A percentile compares a stretch with the other conserved stretches of the same genome.
Evolutionary conservation across 805 yeast species (phyloP).

Genomic region (Wickerhamomyces bisporus): DNA sequence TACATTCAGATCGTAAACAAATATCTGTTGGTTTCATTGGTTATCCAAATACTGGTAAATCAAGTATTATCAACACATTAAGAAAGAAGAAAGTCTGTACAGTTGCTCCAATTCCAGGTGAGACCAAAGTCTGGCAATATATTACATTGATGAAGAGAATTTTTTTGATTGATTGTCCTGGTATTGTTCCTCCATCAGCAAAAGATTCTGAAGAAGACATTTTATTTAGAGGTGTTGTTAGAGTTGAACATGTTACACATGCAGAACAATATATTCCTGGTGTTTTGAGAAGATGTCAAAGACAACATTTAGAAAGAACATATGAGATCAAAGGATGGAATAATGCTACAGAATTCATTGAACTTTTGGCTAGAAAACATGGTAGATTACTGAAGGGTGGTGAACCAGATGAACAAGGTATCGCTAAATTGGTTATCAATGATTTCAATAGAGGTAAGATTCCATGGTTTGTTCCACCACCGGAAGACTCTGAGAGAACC

Average conservation of each 20-base stretch:
- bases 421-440: slow-evolving; percentile 82
- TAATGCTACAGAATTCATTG: slow-evolving; percentile 73
- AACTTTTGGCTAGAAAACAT: slow-evolving; percentile 84
- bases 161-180: slow-evolving; percentile 96
- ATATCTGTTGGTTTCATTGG: slow-evolving; percentile 97
- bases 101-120: slow-evolving; percentile 99
- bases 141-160: slow-evolving; percentile 95
- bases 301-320: slow-evolving; percentile 89
- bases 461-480: slow-evolving; percentile 97
- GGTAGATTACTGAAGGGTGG: slow-evolving; percentile 96
- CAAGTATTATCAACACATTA: slow-evolving; percentile 88
- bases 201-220: slow-evolving; percentile 91
- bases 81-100: slow-evolving; percentile 93
- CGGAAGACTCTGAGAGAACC: slow-evolving; percentile 53
- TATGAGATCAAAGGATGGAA: slow-evolving; percentile 93
- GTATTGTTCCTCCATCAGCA: slow-evolving; percentile 93
- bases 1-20: slow-evolving; percentile 91
- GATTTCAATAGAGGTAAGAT: slow-evolving; percentile 97
- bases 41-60: slow-evolving; percentile 95
- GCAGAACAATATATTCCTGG: slow-evolving; percentile 96
- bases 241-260: slow-evolving; percentile 94
- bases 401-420: slow-evolving; percentile 94
- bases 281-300: slow-evolving; percentile 76
- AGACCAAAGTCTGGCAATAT: slow-evolving; percentile 98
- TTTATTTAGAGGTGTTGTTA: slow-evolving; percentile 91